Conservation (phyloP, 2,329 filamentous ascomycete species). For the Emergomyces pasteurianus region DNA sequence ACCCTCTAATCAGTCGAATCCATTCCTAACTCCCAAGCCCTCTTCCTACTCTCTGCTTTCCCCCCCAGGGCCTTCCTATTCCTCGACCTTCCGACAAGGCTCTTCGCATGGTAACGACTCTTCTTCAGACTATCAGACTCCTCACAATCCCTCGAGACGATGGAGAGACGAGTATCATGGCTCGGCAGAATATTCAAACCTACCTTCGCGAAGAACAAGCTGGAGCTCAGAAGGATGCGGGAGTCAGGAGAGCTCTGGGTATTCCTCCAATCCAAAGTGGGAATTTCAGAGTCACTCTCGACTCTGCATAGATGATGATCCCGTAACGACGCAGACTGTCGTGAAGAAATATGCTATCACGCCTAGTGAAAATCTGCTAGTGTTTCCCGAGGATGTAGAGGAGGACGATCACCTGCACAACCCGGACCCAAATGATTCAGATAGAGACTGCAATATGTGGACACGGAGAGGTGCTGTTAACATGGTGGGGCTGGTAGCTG, state of each 20-base stretch:
- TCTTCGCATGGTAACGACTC: not conserved
- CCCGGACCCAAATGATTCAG: constrained; percentile 52
- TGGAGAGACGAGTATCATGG: not conserved
- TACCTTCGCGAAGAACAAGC: constrained; percentile 52
- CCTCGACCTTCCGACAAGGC: not conserved
- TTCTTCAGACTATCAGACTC: not conserved
- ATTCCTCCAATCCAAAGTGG: constrained; percentile 45
- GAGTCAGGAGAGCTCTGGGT: constrained; percentile 41
- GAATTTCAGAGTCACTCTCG: constrained; percentile 48
- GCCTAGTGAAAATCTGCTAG: constrained; percentile 52
- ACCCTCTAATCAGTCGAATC: not conserved
- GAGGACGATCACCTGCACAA: constrained; percentile 64
- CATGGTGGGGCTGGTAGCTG: constrained; percentile 48
- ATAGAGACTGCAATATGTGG: constrained; percentile 52
- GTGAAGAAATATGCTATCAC: constrained; percentile 63
- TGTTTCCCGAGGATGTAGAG: constrained; percentile 61
- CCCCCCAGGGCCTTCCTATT: not conserved
- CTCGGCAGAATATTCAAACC: constrained; percentile 30
- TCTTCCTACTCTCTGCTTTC: not conserved
- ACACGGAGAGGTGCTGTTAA: constrained; percentile 53
- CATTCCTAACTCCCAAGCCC: not conserved
- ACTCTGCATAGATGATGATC: constrained; percentile 52
- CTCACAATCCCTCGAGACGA: not conserved
- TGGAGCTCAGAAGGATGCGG: constrained; percentile 48
- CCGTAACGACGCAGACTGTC: constrained; percentile 59